Percentiles rank a stretch among this genome's conserved stretches.
phyloP scores from a whole-genome alignment of 768 basidiomycete genomes.

The Mycena belliarum region DNA sequence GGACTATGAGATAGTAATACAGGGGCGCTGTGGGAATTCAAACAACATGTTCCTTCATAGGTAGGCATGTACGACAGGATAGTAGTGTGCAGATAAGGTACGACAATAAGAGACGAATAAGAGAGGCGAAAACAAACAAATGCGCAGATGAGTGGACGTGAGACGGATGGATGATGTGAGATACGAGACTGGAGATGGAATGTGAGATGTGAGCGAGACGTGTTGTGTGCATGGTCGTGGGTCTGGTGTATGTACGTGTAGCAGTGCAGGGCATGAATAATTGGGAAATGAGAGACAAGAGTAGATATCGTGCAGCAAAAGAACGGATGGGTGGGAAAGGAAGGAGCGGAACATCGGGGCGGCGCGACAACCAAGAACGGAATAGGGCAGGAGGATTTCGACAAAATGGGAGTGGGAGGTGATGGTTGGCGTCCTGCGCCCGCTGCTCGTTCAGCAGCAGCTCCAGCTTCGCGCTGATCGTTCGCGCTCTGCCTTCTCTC shows the following conservation, averaged over 20 bases:
- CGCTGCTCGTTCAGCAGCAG: background rate
- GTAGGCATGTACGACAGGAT: conserved; percentile 3
- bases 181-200: conserved; percentile 2
- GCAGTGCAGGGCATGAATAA: conserved; percentile 18
- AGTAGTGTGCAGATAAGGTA: conserved; percentile 20
- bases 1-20: too few relatives aligned
- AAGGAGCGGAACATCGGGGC: conserved; percentile 12
- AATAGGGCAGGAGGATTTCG: background rate
- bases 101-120: conserved; percentile 19
- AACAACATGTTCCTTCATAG: background rate
- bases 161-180: background rate
- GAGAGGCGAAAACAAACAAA: background rate
- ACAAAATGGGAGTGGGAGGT: background rate
- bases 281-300: conserved; percentile 4
- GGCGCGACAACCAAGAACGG: background rate
- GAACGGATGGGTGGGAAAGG: conserved; percentile 18
- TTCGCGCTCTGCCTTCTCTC: conserved; percentile 46
- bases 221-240: conserved; percentile 12
- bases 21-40: background rate
- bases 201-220: conserved; percentile 21
- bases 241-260: background rate
- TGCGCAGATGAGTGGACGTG: conserved; percentile 13
- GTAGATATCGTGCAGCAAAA: conserved; percentile 13
- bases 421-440: conserved; percentile 1
- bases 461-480: background rate